A percentile compares a stretch with the other conserved stretches of the same genome.
phyloP scores from a whole-genome alignment of 176 grass and related monocot species.

The Zea luxurians region DNA sequence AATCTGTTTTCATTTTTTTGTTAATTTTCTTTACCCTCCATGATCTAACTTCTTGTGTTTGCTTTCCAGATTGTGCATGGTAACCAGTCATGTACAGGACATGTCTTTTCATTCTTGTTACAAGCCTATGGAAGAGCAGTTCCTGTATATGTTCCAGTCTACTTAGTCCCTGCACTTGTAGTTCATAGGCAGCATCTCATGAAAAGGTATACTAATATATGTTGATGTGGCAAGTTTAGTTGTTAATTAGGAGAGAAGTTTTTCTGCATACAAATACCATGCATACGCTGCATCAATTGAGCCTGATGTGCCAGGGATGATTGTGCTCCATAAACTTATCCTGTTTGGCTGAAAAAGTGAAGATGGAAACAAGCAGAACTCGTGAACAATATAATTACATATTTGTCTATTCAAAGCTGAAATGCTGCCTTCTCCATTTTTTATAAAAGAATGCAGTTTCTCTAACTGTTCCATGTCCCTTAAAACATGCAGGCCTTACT shows the following conservation, averaged over 20 bases:
- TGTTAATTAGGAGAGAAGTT: slow-evolving; percentile 4
- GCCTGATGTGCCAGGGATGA: neutral
- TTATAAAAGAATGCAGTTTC: neutral
- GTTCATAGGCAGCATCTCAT: slow-evolving; percentile 88
- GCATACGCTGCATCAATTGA: neutral
- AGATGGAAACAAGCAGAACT: neutral
- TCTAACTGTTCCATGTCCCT: slow-evolving; percentile 20
- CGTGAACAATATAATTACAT: neutral
- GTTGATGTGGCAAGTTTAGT: slow-evolving; percentile 11
- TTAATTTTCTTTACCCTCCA: slow-evolving; percentile 5
- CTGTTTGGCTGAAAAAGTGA: slow-evolving; percentile 21
- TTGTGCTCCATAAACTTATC: neutral
- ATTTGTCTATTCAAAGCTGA: neutral
- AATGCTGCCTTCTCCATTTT: slow-evolving; percentile 18
- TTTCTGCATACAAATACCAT: slow-evolving; percentile 5
- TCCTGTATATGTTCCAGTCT: slow-evolving; percentile 94
- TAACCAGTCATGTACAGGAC: slow-evolving; percentile 74
- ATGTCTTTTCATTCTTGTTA: slow-evolving; percentile 80
- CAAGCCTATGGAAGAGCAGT: slow-evolving; percentile 94
- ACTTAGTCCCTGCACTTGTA: slow-evolving; percentile 86
- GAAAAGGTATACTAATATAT: slow-evolving; percentile 74
- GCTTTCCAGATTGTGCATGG: slow-evolving; percentile 86
- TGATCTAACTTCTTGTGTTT: slow-evolving; percentile 35
- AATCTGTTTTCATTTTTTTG: slow-evolving; percentile 23
- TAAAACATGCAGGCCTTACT: slow-evolving; percentile 65